Evolutionary conservation across 108 stramenopile genomes (phyloP).

Genomic region (Stephanodiscus triporus): DNA sequence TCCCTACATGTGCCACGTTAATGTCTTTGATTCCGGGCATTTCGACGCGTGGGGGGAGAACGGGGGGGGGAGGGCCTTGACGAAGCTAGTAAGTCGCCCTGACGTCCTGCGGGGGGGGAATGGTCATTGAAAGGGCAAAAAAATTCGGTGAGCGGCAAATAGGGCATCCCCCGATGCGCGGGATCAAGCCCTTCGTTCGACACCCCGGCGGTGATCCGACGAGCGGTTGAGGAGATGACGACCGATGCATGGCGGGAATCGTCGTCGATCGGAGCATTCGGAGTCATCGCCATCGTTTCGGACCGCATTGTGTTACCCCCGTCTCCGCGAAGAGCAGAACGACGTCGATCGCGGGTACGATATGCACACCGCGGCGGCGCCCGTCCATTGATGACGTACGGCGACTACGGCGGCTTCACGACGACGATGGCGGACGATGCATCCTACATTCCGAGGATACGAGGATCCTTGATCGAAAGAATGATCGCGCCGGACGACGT

Average conservation of each 20-base stretch:
- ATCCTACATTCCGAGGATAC: not conserved
- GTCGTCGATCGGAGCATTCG: not conserved
- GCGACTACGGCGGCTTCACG: not conserved
- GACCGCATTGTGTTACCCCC: not conserved
- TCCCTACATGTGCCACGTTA: no score
- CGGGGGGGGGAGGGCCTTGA: no score
- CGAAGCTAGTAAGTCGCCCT: no score
- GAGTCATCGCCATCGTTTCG: not conserved
- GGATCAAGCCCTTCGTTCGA: no score
- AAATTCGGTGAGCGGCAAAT: no score
- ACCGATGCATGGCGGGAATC: constrained; percentile 2
- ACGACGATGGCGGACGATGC: not conserved
- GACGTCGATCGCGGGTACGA: not conserved
- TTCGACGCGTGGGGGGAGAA: no score
- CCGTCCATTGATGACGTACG: not conserved
- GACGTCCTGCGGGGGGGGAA: no score
- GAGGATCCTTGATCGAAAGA: constrained; percentile 22
- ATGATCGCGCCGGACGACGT: constrained; percentile 24
- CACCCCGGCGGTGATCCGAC: no score
- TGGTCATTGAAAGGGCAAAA: no score
- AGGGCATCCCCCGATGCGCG: no score
- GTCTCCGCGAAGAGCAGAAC: not conserved
- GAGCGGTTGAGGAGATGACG: no score
- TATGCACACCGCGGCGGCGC: not conserved
- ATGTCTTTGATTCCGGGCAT: no score